Conservation (phyloP, 2,329 filamentous ascomycete species). For the Monilinia fructicola region DNA sequence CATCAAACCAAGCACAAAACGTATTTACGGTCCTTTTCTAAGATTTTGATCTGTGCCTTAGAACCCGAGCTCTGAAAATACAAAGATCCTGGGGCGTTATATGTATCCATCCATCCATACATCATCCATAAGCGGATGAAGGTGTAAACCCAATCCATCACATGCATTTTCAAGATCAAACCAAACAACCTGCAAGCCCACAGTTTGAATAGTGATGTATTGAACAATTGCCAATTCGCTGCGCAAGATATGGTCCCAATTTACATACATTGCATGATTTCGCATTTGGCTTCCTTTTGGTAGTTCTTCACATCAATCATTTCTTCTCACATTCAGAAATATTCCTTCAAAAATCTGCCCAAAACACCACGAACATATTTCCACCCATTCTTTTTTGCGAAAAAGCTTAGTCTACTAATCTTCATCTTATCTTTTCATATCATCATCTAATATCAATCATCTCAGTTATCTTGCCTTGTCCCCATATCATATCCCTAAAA, state of each 20-base stretch:
- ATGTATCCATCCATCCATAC: no score
- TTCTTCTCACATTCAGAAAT: slow-evolving; percentile 16
- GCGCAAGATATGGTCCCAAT: background rate
- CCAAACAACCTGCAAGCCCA: no score
- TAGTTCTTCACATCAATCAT: slow-evolving; percentile 1
- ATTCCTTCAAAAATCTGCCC: slow-evolving; percentile 2
- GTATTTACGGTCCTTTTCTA: no score
- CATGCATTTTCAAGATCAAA: no score
- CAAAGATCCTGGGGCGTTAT: no score
- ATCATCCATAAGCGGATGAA: no score
- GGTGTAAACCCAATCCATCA: no score
- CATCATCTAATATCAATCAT: slow-evolving; percentile 20
- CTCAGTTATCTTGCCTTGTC: slow-evolving; percentile 14
- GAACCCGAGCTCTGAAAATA: no score
- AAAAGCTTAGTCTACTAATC: slow-evolving; percentile 11
- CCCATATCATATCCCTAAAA: slow-evolving; percentile 20
- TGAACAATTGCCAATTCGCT: no score
- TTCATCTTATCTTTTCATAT: slow-evolving; percentile 17
- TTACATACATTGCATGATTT: background rate
- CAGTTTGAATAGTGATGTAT: no score
- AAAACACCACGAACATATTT: slow-evolving; percentile 5
- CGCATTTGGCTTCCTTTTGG: background rate
- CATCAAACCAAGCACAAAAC: no score
- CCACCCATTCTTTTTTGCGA: slow-evolving; percentile 8
- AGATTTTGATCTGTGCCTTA: no score